Base-by-base conservation (phyloP, 2,329 filamentous ascomycete species). In the Aspergillus sp. region DNA sequence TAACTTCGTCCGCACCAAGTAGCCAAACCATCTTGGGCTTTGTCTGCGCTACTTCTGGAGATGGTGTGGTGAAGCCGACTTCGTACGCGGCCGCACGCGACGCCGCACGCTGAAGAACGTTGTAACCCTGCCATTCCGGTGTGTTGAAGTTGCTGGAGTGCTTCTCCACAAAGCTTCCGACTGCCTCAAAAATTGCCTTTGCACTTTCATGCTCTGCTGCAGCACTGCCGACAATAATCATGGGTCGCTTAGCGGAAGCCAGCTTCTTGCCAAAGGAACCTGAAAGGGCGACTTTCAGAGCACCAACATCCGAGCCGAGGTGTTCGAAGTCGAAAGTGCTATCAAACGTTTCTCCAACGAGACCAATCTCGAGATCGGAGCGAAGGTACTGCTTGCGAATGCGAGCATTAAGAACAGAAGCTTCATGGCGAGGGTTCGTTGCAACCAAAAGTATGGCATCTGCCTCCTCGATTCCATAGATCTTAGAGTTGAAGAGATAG, bases 301-400 rank as follows among this genome's bases (percentile, higher is more conserved):
- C 86, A 33, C 85, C 85, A 60, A 89, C 84, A 74, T 93, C 90
- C 52, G 83, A 80, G 65, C 95, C 95, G 41, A 98, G 85, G 72
- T 97, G 91, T 77, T 96, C 88, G 70, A 93, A 96, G 68, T 96
- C 93, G 71, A 98, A 99, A 33, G 93, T 99, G 56, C 93, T 96
- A 49, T 96, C 87, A 76, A 93, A 99, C 40, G 87, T 79, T 80
- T 97, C 90, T 63, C 95, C 95, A 66, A 99, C 88, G 58, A 97
- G 86, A 64, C 89, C 95, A 68, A 99, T 86, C 75, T 98, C 90
- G 23, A 99, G 86, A 67, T 98, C 93, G 37, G 95, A 97, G 66
- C 93, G 89, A 66, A 99, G 82, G 90, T 93, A 99, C 77, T 97
- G 93, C 83, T 99, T 99, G 70, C 95, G 86, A 72, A 99, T 99